Evolutionary conservation across 345 rosid species (phyloP), one percentile per base, ranked within the genome.

Genomic region (Iberis pinnata): DNA sequence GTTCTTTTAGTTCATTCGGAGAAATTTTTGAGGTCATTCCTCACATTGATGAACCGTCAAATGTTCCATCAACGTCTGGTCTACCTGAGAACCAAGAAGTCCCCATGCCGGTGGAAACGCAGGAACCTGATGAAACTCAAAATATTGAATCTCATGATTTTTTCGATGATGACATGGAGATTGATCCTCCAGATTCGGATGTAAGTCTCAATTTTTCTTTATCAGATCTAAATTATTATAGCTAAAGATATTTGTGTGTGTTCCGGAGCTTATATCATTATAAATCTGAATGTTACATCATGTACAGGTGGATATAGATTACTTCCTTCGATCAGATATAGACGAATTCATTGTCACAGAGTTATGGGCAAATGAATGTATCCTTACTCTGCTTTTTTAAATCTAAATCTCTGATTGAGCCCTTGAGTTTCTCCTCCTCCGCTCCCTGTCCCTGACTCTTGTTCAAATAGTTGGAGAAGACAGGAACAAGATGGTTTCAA

Each of bases 301-400:
- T 58, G 44, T 70, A 70, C 81, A 86, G 95, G 75, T 74, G 64
- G 89, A 77, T 49, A 86, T 81, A 48, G 98, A 92, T 73, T 92
- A 88, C 80, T 85, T 95, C 96, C 89, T 88, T 27, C 76, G 77
- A 69, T 88, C 98, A 69, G 98, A 92, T 56, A 78, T 86, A 11
- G 89, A 73, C 13, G 92, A 73, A 26, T 79, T 88, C 63, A 88
- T 96, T 81, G 78, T 85, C 58, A 88, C 95, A 14, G 90, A 88
- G 75, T 73, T 83, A 65, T 92, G 98, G 96, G 75, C 61, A 29
- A 64, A 77, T 43, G 96, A 85, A 63, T 45, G 98, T 88, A 92
- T 88, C 86, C 89, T 84, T 58, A 33, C 44, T 48, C 49, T 64
- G 50, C 32, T 20, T 24, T 31, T 32, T 42, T n/a, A n/a, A 11